These are phyloP conservation scores for Phytophthora meadii DNA, from an alignment of 352 stramenopile species.

Conservation along the genomic window DNA sequence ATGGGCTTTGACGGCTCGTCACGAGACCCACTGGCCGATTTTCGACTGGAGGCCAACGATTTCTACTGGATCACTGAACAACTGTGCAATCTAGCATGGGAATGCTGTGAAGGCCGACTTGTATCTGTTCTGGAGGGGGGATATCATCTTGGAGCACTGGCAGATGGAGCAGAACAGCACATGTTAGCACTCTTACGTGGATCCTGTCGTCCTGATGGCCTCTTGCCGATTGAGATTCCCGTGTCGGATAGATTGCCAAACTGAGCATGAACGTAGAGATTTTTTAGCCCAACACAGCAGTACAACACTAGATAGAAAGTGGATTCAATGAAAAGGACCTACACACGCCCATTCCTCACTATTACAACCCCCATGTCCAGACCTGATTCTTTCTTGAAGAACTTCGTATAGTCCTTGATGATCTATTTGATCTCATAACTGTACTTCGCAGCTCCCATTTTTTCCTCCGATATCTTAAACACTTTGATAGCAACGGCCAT, in stretches of 20 bases:
- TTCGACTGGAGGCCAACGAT: constrained; percentile 49
- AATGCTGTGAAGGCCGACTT: constrained; percentile 51
- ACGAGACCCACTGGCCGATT: constrained; percentile 54
- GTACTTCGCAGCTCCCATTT: neutral
- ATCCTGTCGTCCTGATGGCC: constrained; percentile 32
- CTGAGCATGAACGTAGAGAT: neutral
- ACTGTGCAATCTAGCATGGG: constrained; percentile 49
- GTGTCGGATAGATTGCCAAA: constrained; percentile 19
- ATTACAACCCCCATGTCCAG: too few relatives aligned
- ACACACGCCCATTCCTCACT: too few relatives aligned
- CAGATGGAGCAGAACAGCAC: constrained; percentile 59
- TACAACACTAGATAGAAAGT: too few relatives aligned
- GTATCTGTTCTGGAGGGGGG: constrained; percentile 68
- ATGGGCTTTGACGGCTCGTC: constrained; percentile 87
- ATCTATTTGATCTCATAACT: neutral
- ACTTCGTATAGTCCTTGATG: neutral
- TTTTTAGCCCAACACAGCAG: too few relatives aligned
- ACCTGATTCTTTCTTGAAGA: neutral
- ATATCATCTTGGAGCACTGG: constrained; percentile 58
- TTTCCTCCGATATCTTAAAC: neutral
- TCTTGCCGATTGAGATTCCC: constrained; percentile 11
- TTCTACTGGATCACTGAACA: constrained; percentile 69
- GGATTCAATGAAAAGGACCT: too few relatives aligned
- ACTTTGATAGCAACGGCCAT: neutral
- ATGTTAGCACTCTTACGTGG: constrained; percentile 52